Evolutionary conservation across 768 basidiomycete species (phyloP), one percentile per base, ranked within the genome.

Genomic region (button mushroom (Agaricus bisporus)): DNA sequence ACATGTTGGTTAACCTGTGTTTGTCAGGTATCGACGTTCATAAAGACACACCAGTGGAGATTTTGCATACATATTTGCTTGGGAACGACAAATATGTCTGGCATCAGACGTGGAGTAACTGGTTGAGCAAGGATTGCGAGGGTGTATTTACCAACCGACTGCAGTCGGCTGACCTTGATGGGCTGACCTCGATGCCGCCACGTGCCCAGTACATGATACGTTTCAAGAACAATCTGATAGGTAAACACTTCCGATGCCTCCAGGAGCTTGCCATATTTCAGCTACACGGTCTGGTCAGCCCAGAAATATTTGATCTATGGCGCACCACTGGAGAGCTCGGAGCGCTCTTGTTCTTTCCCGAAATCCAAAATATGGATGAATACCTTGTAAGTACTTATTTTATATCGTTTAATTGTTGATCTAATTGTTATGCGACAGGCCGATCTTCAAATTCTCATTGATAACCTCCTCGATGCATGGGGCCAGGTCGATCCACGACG

Each of bases 21-120:
- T n/a, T n/a, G n/a, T n/a, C n/a, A 68, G 72, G 64, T 5, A 48
- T 73, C 9, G 66, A 74, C 56, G 60, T 66, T 2, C 64, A 73
- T 55, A 51, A 52, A 25, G 70, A 73, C 53, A 70, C 67, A 8
- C 71, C 71, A 1, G 61, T 65, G 10, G 70, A 76, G 54, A 66
- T 73, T 3, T 61, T 76, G 2, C 71, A 74, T 49, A 67, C 67
- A 4, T 52, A 67, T 10, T 62, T 73, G 0, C 66, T 73, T 0
- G 71, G 72, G 0, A 63, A 66, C 26, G 60, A 67, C 48, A 72
- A 72, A 52, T 73, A 73, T 56, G 48, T 64, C 4, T 72, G 69
- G 70, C 60, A 71, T 41, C 29, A 56, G 4, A 52, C 49, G 28
- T 60, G 56, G 25, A 28, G 20, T 15, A 39, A 26, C 11, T 49